Evolutionary conservation across 1,139 yeast species (phyloP).

Genomic region (Suhomyces bokatorum): DNA sequence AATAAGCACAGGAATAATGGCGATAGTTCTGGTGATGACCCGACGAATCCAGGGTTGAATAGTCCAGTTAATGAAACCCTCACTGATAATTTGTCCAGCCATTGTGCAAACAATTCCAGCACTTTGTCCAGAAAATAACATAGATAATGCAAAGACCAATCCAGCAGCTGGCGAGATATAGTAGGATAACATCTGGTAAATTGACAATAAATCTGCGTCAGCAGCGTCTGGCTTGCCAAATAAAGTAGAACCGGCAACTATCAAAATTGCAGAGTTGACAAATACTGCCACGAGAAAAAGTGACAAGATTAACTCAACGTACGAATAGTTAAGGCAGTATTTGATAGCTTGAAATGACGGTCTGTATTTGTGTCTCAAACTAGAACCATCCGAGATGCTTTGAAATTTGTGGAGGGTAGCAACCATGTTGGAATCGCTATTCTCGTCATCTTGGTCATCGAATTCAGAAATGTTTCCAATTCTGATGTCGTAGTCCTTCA

Average conservation of each 20-base stretch:
- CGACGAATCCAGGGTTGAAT: constrained; percentile 77
- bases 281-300: constrained; percentile 74
- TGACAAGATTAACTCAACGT: constrained; percentile 63
- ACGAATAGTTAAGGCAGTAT: constrained; percentile 66
- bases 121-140: constrained; percentile 74
- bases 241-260: constrained; percentile 74
- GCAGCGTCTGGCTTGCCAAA: constrained; percentile 64
- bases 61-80: constrained; percentile 79
- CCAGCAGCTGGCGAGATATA: constrained; percentile 74
- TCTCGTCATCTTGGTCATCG: constrained; percentile 9
- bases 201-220: constrained; percentile 74
- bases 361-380: constrained; percentile 38
- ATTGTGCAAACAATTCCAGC: constrained; percentile 87
- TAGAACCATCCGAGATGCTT: constrained; percentile 40
- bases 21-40: constrained; percentile 65
- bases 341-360: constrained; percentile 68
- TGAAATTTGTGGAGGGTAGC: constrained; percentile 31
- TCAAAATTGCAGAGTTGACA: constrained; percentile 74
- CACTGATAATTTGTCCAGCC: constrained; percentile 84
- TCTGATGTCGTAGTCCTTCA: constrained; percentile 60
- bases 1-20: constrained; percentile 70
- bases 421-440: constrained; percentile 23
- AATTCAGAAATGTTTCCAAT: constrained; percentile 34
- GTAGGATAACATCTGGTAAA: constrained; percentile 56
- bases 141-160: constrained; percentile 72